Evolutionary conservation across 1,284 basidiomycete genomes (phyloP).

Genomic region (Taiwanofungus camphoratus): DNA sequence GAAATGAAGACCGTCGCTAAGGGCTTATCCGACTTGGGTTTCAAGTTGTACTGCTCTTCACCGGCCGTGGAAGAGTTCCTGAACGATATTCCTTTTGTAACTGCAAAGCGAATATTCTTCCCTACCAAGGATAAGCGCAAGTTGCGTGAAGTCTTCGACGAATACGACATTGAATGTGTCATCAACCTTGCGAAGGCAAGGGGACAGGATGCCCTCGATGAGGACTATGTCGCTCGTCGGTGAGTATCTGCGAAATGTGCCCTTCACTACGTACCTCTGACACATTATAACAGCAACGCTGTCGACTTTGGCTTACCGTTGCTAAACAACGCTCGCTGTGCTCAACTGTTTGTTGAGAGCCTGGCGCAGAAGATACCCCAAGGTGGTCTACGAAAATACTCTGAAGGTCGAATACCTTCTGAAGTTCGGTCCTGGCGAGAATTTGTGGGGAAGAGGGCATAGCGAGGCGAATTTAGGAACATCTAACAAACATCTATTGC

Average conservation of each 20-base stretch:
- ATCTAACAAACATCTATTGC: neutral
- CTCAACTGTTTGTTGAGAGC: conserved; percentile 88
- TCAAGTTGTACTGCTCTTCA: conserved; percentile 90
- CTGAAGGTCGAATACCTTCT: conserved; percentile 87
- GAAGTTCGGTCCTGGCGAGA: conserved; percentile 92
- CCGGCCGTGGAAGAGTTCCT: conserved; percentile 77
- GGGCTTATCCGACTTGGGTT: conserved; percentile 73
- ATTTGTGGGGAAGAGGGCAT: conserved; percentile 72
- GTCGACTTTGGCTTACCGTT: conserved; percentile 90
- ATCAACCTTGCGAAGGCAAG: conserved; percentile 89
- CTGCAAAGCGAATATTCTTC: conserved; percentile 90
- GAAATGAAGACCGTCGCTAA: conserved; percentile 82
- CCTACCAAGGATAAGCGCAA: conserved; percentile 97
- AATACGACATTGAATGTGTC: conserved; percentile 93
- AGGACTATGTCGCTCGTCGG: conserved; percentile 94
- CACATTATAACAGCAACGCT: conserved; percentile 55
- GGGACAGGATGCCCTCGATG: conserved; percentile 77
- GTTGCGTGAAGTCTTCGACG: conserved; percentile 88
- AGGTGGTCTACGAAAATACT: conserved; percentile 78
- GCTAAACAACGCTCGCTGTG: conserved; percentile 88
- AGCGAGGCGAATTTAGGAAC: conserved; percentile 15
- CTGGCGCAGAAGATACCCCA: conserved; percentile 84
- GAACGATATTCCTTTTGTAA: conserved; percentile 75
- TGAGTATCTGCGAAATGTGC: conserved; percentile 28
- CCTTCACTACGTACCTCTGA: conserved; percentile 7